Base-by-base conservation (phyloP, 768 basidiomycete species). In the Chalciporus pseudorubinellus region DNA sequence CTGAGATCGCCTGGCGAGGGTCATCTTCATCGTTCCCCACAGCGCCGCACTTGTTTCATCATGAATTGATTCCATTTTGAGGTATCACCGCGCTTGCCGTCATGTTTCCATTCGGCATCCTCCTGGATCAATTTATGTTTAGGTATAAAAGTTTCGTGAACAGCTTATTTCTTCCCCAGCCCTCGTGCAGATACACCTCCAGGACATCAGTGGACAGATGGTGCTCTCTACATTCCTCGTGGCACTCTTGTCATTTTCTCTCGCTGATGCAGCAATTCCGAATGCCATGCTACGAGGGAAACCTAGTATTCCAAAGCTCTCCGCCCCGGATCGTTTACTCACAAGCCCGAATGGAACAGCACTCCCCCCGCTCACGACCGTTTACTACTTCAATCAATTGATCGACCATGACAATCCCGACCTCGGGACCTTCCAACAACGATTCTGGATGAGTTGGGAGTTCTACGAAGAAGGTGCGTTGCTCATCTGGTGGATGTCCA, bases 361-460 rank as follows among this genome's bases (percentile, higher is more conserved):
- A 11, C 52, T 62, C 10, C 69, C 70, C 6, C 44, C 66, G 6
- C 46, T 65, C 41, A 55, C 53, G 7, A 70, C 65, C 5, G 58
- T 63, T 0, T 70, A 70, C 50, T 50, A 62, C 39, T 70, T 71
- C 19, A 49, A 70, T 38, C 69, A 70, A 41, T 44, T 66, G 28
- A 70, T 65, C 48, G 78, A 81, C 59, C 80, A 80, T 62, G 74
- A 63, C 29, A 67, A 80, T 53, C 80, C 84, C n/a, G 70, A 74
- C 22, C 69, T 80, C 19, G 87, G 87, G 18, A 89, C 85, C n/a
- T 90, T 90, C 69, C 73, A 81, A 62, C 87, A 89, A 67, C 78
- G 87, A 31, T 89, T 77, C 67, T 89, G 85, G 85, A 74, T 80
- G 52, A 81, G 81, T 26, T 85, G 74, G 66, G 82, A 88, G 64